A percentile compares a stretch with the other conserved stretches of the same genome.
phyloP scores from a whole-genome alignment of 108 stramenopile species.

The Cyclostephanos tholiformis region DNA sequence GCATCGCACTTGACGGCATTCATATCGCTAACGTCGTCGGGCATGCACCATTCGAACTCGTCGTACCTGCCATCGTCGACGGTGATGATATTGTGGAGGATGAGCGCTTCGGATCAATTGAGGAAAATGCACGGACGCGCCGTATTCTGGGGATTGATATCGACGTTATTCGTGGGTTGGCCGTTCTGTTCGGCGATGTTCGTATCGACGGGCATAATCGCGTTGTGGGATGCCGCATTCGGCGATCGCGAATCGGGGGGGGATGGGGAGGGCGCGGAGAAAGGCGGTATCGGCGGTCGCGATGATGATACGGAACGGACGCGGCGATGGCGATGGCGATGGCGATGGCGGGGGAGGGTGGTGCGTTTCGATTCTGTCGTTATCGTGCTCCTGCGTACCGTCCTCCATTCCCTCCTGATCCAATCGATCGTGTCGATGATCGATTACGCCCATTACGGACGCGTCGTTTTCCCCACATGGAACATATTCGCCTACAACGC shows the following conservation, averaged over 20 bases:
- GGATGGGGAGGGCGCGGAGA: too few species aligned
- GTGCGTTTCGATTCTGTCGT: not conserved
- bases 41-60: constrained; percentile 75
- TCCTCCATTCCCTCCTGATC: constrained; percentile 45
- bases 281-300: not conserved
- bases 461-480: constrained; percentile 59
- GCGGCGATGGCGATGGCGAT: not conserved
- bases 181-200: constrained; percentile 96
- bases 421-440: constrained; percentile 63
- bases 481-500: constrained; percentile 87
- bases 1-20: constrained; percentile 54
- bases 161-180: constrained; percentile 91
- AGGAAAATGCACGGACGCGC: constrained; percentile 46
- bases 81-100: constrained; percentile 65
- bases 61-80: constrained; percentile 89
- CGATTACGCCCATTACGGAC: constrained; percentile 67
- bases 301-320: too few species aligned
- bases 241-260: not conserved
- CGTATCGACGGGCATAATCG: constrained; percentile 82
- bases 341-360: not conserved
- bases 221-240: constrained; percentile 51
- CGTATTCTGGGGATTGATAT: constrained; percentile 68
- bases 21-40: constrained; percentile 65
- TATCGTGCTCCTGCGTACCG: constrained; percentile 26
- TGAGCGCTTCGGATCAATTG: constrained; percentile 56